A percentile compares a stretch with the other conserved stretches of the same genome.
These are phyloP conservation scores for Amaranthus cruentus DNA, from an alignment of 148 eudicot genomes.

Conservation along the genomic window DNA sequence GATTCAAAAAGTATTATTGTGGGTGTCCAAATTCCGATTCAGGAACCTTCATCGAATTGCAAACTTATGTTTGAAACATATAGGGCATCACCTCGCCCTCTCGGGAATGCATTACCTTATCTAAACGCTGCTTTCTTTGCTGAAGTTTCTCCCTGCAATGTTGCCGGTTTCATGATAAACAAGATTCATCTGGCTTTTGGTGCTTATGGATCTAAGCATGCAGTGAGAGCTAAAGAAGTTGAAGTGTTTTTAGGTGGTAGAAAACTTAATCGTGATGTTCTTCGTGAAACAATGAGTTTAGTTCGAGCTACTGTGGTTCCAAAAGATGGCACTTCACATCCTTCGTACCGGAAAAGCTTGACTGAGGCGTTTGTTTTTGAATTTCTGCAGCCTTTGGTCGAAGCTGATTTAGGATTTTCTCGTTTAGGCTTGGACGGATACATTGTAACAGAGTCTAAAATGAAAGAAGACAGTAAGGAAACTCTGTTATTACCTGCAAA, in stretches of 20 bases:
- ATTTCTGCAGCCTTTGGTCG: slow-evolving; percentile 46
- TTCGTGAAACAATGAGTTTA: slow-evolving; percentile 54
- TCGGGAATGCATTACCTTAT: slow-evolving; percentile 78
- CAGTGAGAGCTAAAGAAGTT: slow-evolving; percentile 59
- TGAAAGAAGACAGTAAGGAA: not conserved
- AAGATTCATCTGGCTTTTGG: slow-evolving; percentile 68
- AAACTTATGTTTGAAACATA: slow-evolving; percentile 65
- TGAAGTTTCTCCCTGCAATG: slow-evolving; percentile 34
- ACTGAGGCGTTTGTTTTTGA: slow-evolving; percentile 72
- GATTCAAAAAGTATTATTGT: slow-evolving; percentile 51
- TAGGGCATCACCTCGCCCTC: slow-evolving; percentile 83
- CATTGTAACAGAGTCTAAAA: slow-evolving; percentile 6
- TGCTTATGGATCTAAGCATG: slow-evolving; percentile 67
- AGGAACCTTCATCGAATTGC: slow-evolving; percentile 27
- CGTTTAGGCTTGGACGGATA: slow-evolving; percentile 24
- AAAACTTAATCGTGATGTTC: slow-evolving; percentile 33
- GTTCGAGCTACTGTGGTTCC: slow-evolving; percentile 51
- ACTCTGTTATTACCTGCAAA: slow-evolving; percentile 52
- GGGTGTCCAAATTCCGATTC: slow-evolving; percentile 57
- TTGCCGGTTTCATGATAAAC: slow-evolving; percentile 32
- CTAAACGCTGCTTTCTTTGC: slow-evolving; percentile 85
- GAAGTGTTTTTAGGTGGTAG: slow-evolving; percentile 60
- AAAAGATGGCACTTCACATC: slow-evolving; percentile 48
- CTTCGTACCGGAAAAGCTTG: slow-evolving; percentile 69
- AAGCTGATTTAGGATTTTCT: slow-evolving; percentile 18